These are phyloP conservation scores for Leccinum truebloodii DNA, from an alignment of 768 basidiomycete genomes.

Conservation along the genomic window DNA sequence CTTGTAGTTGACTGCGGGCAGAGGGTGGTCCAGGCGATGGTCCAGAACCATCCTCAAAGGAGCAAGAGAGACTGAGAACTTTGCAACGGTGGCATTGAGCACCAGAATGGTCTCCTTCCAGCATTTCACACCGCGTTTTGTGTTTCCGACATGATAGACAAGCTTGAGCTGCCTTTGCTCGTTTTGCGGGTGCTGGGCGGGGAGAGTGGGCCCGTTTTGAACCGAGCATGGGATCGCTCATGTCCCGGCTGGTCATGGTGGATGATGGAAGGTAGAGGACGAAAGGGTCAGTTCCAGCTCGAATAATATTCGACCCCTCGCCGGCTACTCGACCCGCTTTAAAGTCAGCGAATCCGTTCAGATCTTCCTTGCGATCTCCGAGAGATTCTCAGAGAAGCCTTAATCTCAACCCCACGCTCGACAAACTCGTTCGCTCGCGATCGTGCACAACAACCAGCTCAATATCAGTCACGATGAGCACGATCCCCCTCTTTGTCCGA, in stretches of 20 bases:
- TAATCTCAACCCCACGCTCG: slow-evolving; percentile 3
- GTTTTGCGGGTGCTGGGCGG: slow-evolving; percentile 34
- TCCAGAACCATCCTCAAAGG: slow-evolving; percentile 39
- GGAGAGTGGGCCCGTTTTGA: slow-evolving; percentile 36
- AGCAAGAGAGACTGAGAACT: slow-evolving; percentile 47
- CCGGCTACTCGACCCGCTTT: slow-evolving; percentile 24
- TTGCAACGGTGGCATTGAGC: slow-evolving; percentile 51
- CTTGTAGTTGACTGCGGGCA: slow-evolving; percentile 22
- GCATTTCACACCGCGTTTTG: slow-evolving; percentile 51
- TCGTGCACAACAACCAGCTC: neutral
- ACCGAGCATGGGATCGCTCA: slow-evolving; percentile 24
- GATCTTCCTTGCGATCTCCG: neutral
- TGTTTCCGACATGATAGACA: slow-evolving; percentile 48
- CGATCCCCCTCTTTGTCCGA: neutral
- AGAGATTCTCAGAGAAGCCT: slow-evolving; percentile 4
- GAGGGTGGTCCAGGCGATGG: slow-evolving; percentile 19
- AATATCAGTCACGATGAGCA: neutral
- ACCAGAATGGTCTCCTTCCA: slow-evolving; percentile 39
- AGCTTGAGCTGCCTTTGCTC: slow-evolving; percentile 46
- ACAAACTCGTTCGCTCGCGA: neutral
- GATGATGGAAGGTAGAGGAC: slow-evolving; percentile 12
- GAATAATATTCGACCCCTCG: slow-evolving; percentile 10
- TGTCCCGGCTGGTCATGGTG: slow-evolving; percentile 20
- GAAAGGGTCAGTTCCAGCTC: slow-evolving; percentile 3
- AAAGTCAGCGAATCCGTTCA: slow-evolving; percentile 25